Evolutionary conservation across 768 basidiomycete species (phyloP).

Genomic region (Amylocystis lapponica): DNA sequence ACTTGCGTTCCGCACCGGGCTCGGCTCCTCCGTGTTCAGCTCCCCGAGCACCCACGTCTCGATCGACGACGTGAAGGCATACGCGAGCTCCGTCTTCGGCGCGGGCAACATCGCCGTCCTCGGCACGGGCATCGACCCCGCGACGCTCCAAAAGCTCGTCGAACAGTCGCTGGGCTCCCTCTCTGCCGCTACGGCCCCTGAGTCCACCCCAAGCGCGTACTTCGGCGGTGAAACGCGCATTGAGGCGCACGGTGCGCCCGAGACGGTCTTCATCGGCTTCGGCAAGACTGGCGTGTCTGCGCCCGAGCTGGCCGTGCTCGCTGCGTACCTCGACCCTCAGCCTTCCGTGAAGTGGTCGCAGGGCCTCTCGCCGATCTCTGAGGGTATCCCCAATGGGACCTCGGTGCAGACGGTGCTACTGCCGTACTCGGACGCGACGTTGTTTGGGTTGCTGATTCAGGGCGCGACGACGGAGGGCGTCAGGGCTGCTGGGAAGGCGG

Average conservation of each 20-base stretch:
- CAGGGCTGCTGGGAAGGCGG: slow-evolving; percentile 61
- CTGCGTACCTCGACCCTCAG: slow-evolving; percentile 72
- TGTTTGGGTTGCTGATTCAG: slow-evolving; percentile 80
- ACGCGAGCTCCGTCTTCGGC: slow-evolving; percentile 66
- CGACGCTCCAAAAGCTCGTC: slow-evolving; percentile 64
- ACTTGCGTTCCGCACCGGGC: slow-evolving; percentile 90
- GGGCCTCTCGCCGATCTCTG: slow-evolving; percentile 63
- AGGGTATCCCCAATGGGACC: slow-evolving; percentile 50
- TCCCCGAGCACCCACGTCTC: slow-evolving; percentile 59
- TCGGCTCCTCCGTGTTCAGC: slow-evolving; percentile 87
- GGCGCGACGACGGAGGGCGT: slow-evolving; percentile 58
- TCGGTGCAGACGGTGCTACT: slow-evolving; percentile 72
- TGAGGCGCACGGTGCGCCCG: slow-evolving; percentile 48
- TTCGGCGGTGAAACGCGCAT: slow-evolving; percentile 87
- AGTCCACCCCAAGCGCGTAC: slow-evolving; percentile 43
- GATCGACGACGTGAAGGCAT: slow-evolving; percentile 65
- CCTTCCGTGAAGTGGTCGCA: slow-evolving; percentile 85
- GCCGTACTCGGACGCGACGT: slow-evolving; percentile 87
- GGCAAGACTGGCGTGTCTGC: slow-evolving; percentile 63
- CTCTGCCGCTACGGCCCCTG: slow-evolving; percentile 30
- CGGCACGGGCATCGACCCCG: slow-evolving; percentile 79
- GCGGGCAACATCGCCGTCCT: slow-evolving; percentile 81
- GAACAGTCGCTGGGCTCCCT: slow-evolving; percentile 54
- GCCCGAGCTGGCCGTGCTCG: slow-evolving; percentile 73
- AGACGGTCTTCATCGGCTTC: slow-evolving; percentile 86